These are phyloP conservation scores for Phanerodontia chrysosporium DNA, from an alignment of 768 basidiomycete genomes.

Conservation along the genomic window DNA sequence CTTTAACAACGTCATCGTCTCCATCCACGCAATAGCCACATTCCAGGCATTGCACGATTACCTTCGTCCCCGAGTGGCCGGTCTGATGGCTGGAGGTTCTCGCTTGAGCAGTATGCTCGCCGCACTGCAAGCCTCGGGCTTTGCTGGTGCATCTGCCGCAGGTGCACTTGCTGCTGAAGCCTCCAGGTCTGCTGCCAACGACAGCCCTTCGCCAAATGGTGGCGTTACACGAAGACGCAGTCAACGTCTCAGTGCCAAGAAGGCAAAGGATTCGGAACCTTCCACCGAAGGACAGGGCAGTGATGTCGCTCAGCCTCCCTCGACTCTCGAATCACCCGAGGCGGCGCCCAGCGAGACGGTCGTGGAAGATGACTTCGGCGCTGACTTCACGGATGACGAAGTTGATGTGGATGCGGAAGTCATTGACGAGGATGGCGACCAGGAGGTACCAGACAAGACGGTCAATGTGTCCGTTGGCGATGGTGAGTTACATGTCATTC, in stretches of 20 bases:
- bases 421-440: slow-evolving; percentile 80
- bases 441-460: slow-evolving; percentile 75
- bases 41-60: slow-evolving; percentile 98
- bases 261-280: slow-evolving; percentile 22
- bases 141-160: slow-evolving; percentile 43
- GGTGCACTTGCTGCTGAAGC: slow-evolving; percentile 18
- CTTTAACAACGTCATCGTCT: slow-evolving; percentile 88
- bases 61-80: slow-evolving; percentile 83
- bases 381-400: slow-evolving; percentile 82
- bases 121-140: slow-evolving; percentile 76
- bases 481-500: slow-evolving; percentile 39
- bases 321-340: slow-evolving; percentile 24
- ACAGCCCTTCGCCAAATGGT: slow-evolving; percentile 26
- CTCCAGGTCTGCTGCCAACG: slow-evolving; percentile 20
- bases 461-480: slow-evolving; percentile 80
- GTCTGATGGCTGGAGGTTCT: slow-evolving; percentile 54
- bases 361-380: slow-evolving; percentile 58
- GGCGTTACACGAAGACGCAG: slow-evolving; percentile 66
- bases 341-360: slow-evolving; percentile 51
- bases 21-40: slow-evolving; percentile 97
- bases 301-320: slow-evolving; percentile 12
- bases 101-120: slow-evolving; percentile 87
- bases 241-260: slow-evolving; percentile 76
- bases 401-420: slow-evolving; percentile 85
- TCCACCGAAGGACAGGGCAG: slow-evolving; percentile 5